Evolutionary conservation across 2,329 filamentous ascomycete genomes (phyloP), one percentile per base, ranked within the genome.

Genomic region (Stylonectria norvegica): DNA sequence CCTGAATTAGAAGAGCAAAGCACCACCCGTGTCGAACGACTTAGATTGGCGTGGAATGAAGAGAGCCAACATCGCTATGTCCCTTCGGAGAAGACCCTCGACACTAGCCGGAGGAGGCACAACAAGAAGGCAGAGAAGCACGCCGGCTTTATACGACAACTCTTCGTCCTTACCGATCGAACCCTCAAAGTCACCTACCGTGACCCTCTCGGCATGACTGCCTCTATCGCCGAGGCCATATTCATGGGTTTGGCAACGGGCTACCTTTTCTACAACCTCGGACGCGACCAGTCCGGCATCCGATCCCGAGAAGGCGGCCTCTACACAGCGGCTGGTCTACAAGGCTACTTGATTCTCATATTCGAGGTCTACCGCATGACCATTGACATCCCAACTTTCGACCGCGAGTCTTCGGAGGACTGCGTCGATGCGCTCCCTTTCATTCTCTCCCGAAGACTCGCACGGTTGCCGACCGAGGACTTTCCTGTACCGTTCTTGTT

Each of bases 311-410:
- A 89, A 59, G 86, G 84, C 34, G 83, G 82, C 5, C 63, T 90
- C 0, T 90, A 89, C 52, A 86, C 78, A 2, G 79, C 83, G 0
- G 73, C 83, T 5, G 83, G 78, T 4, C 69, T 90, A 5, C 86
- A 90, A 55, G 85, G 85, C 2, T 90, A 90, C 55, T 70, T 90
- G 3, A 82, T 89, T 35, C 69, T 90, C 9, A 70, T 89, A 10
- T 89, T 86, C 46, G 86, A 90, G 60, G 81, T 79, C 0, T 90
- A 87, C 53, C 79, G 86, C 4, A 66, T 90, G 42, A 86, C 83
- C 0, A 75, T 85, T 35, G 86, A 90, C 47, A 86, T 90, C 11
- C 78, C 79, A 18, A 72, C 85, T 0, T 91, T 89, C 54, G 86
- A 91, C 53, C 79, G 86, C 39, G 86, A 90, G 56, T 75, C 79